Base-by-base conservation (phyloP, 345 rosid genomes). In the Pistacia integerrima region DNA sequence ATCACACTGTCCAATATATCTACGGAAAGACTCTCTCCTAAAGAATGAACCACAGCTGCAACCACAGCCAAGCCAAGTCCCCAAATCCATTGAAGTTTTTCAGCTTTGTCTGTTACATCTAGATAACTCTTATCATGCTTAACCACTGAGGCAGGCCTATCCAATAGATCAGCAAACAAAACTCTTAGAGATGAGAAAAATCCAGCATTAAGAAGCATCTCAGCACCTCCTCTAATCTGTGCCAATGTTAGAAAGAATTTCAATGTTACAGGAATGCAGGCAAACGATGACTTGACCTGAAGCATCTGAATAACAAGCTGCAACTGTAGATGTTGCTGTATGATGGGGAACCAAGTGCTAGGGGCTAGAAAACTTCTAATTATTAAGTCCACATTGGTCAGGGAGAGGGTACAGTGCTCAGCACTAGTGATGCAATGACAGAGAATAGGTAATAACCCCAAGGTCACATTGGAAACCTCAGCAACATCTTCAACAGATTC, bases 61-160 rank as follows among this genome's bases (percentile, higher is more conserved):
- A 92, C 86, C 70, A 92, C 93, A 80, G 99, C 90, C 83, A 92
- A 74, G 79, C 97, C 90, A 71, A 92, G 86, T 70, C 97, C 97
- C 94, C 98, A 96, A 6, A 90, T 80, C 8, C 83, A 78, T 70
- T 84, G 94, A 79, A 88, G 80, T 69, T 76, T 89, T 74, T 91
- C 93, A 57, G 82, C 75, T 82, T 83, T 86, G 30, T 86, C 90
- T 11, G 84, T 76, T 72, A 74, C 65, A 18, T 74, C 70, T 22
- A 77, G 18, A 35, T 67, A 79, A 59, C 81, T 81, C 77, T 73
- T 86, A 64, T 82, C 87, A 28, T 75, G 70, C 66, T 81, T 80
- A 73, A 72, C 84, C 59, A 77, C 74, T 9, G 85, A 80, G 77
- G 87, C 72, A 73, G 82, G 77, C 69, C 72, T 74, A 71, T 85